Evolutionary conservation across 352 stramenopile species (phyloP), one percentile per base, ranked within the genome.

Genomic region (Globisporangium irregulare): DNA sequence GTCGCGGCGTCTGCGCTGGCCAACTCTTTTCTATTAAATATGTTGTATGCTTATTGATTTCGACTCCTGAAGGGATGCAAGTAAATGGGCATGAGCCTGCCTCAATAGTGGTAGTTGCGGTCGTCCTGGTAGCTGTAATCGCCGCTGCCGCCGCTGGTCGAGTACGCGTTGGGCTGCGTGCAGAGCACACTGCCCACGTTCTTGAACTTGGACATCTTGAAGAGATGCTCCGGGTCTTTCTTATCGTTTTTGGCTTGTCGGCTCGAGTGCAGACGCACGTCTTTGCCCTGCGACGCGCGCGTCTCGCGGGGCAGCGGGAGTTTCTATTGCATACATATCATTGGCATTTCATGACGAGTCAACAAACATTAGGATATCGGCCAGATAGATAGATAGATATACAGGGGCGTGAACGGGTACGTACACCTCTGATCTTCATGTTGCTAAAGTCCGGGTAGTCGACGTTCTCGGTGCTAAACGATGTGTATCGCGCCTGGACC

Each of bases 131-230:
- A 67, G 38, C 38, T 20, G 29, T 66, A 62, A 34, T 51, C 60
- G 18, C 54, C 63, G 41, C 3, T 43, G 29, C 43, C 60, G 18
- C 54, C 63, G 41, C 3, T 43, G 29, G n/a, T 22, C 29, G 56
- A 70, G 58, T 63, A 41, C 34, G 70, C 68, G 24, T 67, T 78
- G 9, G 87, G 84, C 48, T 94, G 87, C 55, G 87, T 93, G 67
- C 71, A 83, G 9, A 93, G 58, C 29, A 86, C 81, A 51, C 79
- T 79, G 43, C 80, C 82, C 20, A 94, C 83, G 32, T 88, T 87
- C 68, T 89, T 91, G 71, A 94, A 94, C 72, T 94, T 94, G 72
- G 83, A 86, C 87, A 94, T 92, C 61, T 94, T 94, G 78, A 94
- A 94, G 3, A 82, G 74, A 18, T 71, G 66, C 4, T 66, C 58